Evolutionary conservation across 2,329 filamentous ascomycete species (phyloP).

Genomic region (Colletotrichum lupini): DNA sequence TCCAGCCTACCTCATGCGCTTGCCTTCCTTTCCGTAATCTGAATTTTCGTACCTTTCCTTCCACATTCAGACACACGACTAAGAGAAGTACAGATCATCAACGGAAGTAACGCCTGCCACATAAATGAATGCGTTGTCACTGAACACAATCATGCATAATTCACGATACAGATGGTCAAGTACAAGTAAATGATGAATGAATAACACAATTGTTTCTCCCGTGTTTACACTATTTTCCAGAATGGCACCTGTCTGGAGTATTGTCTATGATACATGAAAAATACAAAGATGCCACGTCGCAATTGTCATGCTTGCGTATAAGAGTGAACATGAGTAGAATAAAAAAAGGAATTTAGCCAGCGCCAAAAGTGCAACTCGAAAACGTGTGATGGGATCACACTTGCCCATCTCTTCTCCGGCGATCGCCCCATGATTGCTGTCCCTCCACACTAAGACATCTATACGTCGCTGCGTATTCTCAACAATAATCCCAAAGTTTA

Average conservation of each 20-base stretch:
- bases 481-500: constrained; percentile 3
- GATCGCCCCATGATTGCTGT: background rate
- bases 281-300: background rate
- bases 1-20: background rate
- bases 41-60: too few species aligned
- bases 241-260: background rate
- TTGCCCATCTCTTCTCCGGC: background rate
- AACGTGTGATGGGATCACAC: constrained; percentile 1
- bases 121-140: background rate
- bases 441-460: background rate
- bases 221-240: background rate
- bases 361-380: background rate
- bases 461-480: constrained; percentile 1
- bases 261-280: constrained; percentile 4
- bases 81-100: too few species aligned
- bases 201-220: background rate
- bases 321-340: background rate
- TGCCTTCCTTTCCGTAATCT: background rate
- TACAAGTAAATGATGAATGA: background rate
- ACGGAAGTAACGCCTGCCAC: too few species aligned
- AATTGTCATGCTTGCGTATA: background rate
- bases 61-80: background rate
- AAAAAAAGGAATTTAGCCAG: background rate
- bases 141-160: background rate
- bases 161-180: background rate